Conservation (phyloP, 805 yeast genomes). For the Vanderwaltozyma polyspora region DNA sequence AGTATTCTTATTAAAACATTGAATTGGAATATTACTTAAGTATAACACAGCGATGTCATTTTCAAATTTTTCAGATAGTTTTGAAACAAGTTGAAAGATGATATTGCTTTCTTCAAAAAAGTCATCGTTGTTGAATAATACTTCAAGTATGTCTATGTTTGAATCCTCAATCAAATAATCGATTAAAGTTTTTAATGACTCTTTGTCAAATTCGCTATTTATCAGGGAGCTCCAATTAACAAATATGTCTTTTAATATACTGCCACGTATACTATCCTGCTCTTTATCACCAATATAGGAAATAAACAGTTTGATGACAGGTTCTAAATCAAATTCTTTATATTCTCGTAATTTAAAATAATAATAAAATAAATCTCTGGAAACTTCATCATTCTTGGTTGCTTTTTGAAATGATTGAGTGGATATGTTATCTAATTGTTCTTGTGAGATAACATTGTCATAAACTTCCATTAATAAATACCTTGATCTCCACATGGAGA, state of each 20-base stretch:
- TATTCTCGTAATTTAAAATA: slow-evolving; percentile 43
- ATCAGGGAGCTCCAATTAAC: slow-evolving; percentile 47
- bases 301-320: slow-evolving; percentile 18
- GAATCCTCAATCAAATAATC: slow-evolving; percentile 19
- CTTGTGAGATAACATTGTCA: slow-evolving; percentile 27
- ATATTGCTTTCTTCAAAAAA: slow-evolving; percentile 40
- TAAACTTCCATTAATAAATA: slow-evolving; percentile 40
- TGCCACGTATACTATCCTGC: slow-evolving; percentile 1
- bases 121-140: slow-evolving; percentile 28
- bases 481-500: slow-evolving; percentile 35
- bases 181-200: slow-evolving; percentile 25
- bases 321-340: slow-evolving; percentile 20
- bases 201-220: slow-evolving; percentile 26
- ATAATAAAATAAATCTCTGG: slow-evolving; percentile 24
- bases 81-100: slow-evolving; percentile 22
- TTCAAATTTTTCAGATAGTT: slow-evolving; percentile 9
- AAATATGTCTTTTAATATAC: slow-evolving; percentile 24
- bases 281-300: not conserved
- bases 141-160: slow-evolving; percentile 9
- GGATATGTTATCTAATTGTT: slow-evolving; percentile 10
- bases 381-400: not conserved
- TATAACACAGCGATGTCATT: slow-evolving; percentile 2
- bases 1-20: slow-evolving; percentile 33
- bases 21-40: slow-evolving; percentile 34
- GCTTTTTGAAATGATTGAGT: not conserved